These are phyloP conservation scores for Psilocybe cyanescens DNA, from an alignment of 768 basidiomycete species.

Conservation along the genomic window DNA sequence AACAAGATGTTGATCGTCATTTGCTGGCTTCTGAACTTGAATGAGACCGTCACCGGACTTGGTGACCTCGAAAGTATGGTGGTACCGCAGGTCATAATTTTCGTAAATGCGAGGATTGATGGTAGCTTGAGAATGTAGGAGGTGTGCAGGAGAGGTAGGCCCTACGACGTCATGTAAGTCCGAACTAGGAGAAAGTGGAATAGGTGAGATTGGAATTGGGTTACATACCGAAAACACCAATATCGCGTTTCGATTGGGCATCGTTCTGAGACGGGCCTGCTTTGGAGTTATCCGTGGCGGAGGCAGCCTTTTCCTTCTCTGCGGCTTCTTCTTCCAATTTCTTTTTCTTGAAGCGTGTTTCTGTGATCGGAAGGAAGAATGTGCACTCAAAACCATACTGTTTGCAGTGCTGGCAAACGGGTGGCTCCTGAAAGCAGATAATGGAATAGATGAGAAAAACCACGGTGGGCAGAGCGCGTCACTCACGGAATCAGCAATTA, in stretches of 20 bases:
- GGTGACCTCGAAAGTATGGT: constrained; percentile 87
- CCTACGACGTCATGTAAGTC: constrained; percentile 62
- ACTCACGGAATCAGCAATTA: constrained; percentile 65
- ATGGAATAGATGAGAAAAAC: constrained; percentile 9
- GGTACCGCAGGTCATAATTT: constrained; percentile 84
- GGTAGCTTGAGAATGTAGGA: constrained; percentile 88
- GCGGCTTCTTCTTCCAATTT: constrained; percentile 73
- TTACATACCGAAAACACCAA: constrained; percentile 64
- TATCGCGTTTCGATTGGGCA: constrained; percentile 51
- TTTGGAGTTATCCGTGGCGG: constrained; percentile 32
- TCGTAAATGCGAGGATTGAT: constrained; percentile 88
- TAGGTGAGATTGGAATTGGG: constrained; percentile 15
- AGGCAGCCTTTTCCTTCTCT: constrained; percentile 38
- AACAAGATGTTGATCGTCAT: constrained; percentile 55
- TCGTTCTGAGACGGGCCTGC: constrained; percentile 46
- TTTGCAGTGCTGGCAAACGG: constrained; percentile 92
- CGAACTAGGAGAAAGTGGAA: constrained; percentile 34
- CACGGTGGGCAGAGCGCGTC: constrained; percentile 1
- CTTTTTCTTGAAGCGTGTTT: constrained; percentile 99
- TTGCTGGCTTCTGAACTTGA: constrained; percentile 67
- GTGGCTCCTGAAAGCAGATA: constrained; percentile 53
- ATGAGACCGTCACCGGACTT: constrained; percentile 89
- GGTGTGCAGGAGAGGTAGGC: constrained; percentile 83
- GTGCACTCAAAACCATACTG: constrained; percentile 94
- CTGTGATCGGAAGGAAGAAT: constrained; percentile 97